Conservation (phyloP, 2,329 filamentous ascomycete species). For the Aureobasidium sp. region DNA sequence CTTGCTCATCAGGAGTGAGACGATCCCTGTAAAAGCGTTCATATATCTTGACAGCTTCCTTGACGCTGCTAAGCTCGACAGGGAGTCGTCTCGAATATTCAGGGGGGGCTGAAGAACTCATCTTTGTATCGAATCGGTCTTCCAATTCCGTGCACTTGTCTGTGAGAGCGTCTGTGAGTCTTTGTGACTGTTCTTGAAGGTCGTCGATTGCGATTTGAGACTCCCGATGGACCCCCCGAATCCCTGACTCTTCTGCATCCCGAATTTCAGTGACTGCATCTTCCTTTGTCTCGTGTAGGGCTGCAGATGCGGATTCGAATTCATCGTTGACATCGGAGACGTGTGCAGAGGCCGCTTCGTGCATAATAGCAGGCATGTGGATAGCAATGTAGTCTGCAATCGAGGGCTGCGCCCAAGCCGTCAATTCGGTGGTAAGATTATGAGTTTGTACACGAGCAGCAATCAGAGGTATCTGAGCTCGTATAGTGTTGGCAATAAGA, state of each 20-base stretch:
- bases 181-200: background rate
- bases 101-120: background rate
- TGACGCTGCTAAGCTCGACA: background rate
- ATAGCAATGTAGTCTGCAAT: background rate
- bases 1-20: background rate
- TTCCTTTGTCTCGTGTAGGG: background rate
- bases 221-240: background rate
- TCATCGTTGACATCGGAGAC: background rate
- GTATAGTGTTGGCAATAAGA: background rate
- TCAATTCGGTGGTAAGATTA: background rate
- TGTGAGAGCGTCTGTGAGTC: background rate
- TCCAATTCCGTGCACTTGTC: slow-evolving; percentile 1
- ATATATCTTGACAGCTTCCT: background rate
- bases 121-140: background rate
- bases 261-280: background rate
- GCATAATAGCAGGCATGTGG: background rate
- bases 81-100: background rate
- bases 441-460: background rate
- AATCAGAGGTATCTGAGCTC: background rate
- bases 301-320: background rate
- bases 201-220: background rate
- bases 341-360: background rate
- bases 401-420: background rate
- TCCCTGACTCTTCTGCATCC: background rate
- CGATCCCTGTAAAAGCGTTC: background rate